These are phyloP conservation scores for Monosporozyma servazzii DNA, from an alignment of 805 yeast genomes.

Conservation along the genomic window DNA sequence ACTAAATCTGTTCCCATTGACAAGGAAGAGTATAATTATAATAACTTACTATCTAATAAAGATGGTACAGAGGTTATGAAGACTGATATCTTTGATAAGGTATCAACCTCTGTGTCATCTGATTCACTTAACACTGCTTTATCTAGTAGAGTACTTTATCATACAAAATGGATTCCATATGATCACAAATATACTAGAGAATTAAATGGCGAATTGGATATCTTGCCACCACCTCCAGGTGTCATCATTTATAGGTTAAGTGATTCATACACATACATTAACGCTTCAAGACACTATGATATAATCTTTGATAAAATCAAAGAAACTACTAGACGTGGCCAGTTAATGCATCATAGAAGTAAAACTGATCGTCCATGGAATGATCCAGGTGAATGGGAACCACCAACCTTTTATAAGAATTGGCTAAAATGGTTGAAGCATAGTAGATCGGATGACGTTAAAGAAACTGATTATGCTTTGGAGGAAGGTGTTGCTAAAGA, in stretches of 20 bases:
- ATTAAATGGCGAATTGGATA: constrained; percentile 47
- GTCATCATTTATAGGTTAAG: constrained; percentile 76
- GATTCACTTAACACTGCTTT: background rate
- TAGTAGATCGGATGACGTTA: constrained; percentile 16
- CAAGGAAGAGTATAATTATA: background rate
- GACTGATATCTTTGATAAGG: background rate
- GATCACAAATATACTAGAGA: constrained; percentile 30
- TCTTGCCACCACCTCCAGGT: constrained; percentile 83
- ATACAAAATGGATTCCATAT: constrained; percentile 64
- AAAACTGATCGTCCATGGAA: constrained; percentile 75
- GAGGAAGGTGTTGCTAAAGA: constrained; percentile 25
- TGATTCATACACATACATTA: constrained; percentile 76
- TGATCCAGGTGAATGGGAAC: constrained; percentile 58
- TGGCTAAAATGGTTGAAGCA: constrained; percentile 11
- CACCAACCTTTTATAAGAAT: constrained; percentile 26
- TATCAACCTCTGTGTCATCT: background rate
- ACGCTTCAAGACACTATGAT: constrained; percentile 67
- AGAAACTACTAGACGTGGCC: constrained; percentile 51
- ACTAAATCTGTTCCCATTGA: constrained; percentile 14
- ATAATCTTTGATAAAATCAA: constrained; percentile 58
- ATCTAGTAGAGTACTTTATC: constrained; percentile 32
- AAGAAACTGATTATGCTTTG: background rate
- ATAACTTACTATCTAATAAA: background rate
- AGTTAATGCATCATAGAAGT: constrained; percentile 27
- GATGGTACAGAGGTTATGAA: background rate